phyloP scores from a whole-genome alignment of 176 grass and related monocot genomes.

The Oryza nivara region DNA sequence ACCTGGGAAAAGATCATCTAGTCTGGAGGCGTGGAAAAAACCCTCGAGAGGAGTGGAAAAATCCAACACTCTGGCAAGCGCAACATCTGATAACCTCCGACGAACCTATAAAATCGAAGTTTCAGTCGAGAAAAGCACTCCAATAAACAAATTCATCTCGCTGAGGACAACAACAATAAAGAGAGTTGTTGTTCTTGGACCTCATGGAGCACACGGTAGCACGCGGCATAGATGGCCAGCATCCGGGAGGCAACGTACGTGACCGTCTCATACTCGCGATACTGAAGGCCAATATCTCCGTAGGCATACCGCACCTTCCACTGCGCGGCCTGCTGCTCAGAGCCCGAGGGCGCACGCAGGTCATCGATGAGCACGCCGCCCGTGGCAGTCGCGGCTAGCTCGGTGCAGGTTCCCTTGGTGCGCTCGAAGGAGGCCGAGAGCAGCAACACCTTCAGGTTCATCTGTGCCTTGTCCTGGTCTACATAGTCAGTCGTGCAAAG shows the following conservation, averaged over 20 bases:
- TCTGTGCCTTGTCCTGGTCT: slow-evolving; percentile 69
- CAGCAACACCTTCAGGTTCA: slow-evolving; percentile 75
- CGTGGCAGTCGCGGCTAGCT: slow-evolving; percentile 66
- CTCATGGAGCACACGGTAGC: slow-evolving; percentile 89
- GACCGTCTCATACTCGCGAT: slow-evolving; percentile 79
- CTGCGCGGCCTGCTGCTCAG: slow-evolving; percentile 54
- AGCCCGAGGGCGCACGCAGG: slow-evolving; percentile 39
- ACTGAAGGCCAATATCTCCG: slow-evolving; percentile 77
- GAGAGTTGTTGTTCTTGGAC: slow-evolving; percentile 17
- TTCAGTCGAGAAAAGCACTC: background rate
- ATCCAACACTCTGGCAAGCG: slow-evolving; percentile 81
- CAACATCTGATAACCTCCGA: slow-evolving; percentile 66
- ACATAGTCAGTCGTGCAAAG: background rate
- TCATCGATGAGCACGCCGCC: slow-evolving; percentile 67
- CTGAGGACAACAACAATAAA: background rate
- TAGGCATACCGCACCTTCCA: slow-evolving; percentile 86
- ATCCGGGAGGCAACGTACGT: slow-evolving; percentile 91
- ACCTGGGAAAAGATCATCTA: too few species aligned
- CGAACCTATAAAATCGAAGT: slow-evolving; percentile 57
- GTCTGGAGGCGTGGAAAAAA: too few species aligned
- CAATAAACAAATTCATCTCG: background rate
- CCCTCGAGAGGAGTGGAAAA: too few species aligned
- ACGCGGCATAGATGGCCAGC: slow-evolving; percentile 81
- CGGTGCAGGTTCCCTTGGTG: slow-evolving; percentile 64
- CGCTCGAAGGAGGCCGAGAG: slow-evolving; percentile 75